Evolutionary conservation across 148 eudicot species (phyloP).

Genomic region (Persicaria maculosa): DNA sequence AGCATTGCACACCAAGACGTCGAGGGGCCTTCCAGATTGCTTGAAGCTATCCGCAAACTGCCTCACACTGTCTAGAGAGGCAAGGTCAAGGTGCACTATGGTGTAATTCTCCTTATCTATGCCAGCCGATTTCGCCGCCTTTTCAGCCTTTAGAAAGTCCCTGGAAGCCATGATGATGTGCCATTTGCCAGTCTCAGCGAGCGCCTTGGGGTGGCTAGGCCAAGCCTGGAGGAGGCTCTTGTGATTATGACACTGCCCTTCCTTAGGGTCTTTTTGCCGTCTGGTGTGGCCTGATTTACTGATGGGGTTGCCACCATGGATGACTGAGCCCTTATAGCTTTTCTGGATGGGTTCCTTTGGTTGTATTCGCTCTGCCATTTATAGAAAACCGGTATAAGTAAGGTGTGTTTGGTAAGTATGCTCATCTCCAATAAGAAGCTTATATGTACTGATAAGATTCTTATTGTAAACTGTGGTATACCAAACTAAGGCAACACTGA

Average conservation of each 20-base stretch:
- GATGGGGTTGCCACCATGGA: conserved; percentile 51
- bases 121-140: conserved; percentile 78
- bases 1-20: conserved; percentile 47
- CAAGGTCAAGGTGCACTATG: conserved; percentile 83
- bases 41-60: conserved; percentile 34
- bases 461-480: neutral
- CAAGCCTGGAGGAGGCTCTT: conserved; percentile 88
- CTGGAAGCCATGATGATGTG: conserved; percentile 87
- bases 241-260: conserved; percentile 83
- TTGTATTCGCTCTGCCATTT: conserved; percentile 28
- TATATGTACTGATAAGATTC: no score
- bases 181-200: conserved; percentile 92
- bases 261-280: conserved; percentile 66
- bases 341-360: conserved; percentile 23
- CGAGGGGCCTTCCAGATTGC: conserved; percentile 30
- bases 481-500: neutral
- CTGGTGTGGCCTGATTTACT: conserved; percentile 28
- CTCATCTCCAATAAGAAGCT: no score
- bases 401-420: no score
- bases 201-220: conserved; percentile 76
- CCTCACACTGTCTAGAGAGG: conserved; percentile 54
- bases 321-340: conserved; percentile 42
- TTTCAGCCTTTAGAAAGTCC: conserved; percentile 78
- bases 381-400: neutral
- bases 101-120: conserved; percentile 65